These are phyloP conservation scores for Podaxis mareebaensis DNA, from an alignment of 768 basidiomycete genomes.

Conservation along the genomic window DNA sequence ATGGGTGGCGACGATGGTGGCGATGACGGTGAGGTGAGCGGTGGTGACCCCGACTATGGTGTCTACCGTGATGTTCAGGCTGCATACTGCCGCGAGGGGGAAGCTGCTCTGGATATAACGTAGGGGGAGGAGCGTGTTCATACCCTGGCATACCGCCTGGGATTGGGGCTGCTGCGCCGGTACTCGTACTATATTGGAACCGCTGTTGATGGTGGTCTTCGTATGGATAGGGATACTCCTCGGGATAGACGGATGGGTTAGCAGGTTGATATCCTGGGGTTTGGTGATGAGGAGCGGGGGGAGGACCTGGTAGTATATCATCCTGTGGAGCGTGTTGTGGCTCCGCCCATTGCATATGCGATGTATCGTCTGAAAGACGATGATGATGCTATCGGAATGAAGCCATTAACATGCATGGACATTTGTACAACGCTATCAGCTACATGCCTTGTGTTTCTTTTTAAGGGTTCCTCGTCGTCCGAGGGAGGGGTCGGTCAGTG, in stretches of 20 bases:
- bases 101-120: not conserved
- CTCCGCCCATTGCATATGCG: slow-evolving; percentile 3
- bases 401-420: not conserved
- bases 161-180: not conserved
- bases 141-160: slow-evolving; percentile 1
- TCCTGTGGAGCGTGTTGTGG: slow-evolving; percentile 2
- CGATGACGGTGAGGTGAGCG: slow-evolving; percentile 5
- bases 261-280: not conserved
- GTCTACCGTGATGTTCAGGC: slow-evolving; percentile 4
- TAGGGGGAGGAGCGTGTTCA: not conserved
- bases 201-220: slow-evolving; percentile 13
- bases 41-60: slow-evolving; percentile 2
- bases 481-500: slow-evolving; percentile 11
- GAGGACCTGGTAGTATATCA: slow-evolving; percentile 10
- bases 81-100: slow-evolving; percentile 1
- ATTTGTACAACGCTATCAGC: not conserved
- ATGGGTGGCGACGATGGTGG: slow-evolving; percentile 4
- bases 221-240: slow-evolving; percentile 13
- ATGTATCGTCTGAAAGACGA: not conserved
- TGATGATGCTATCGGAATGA: slow-evolving; percentile 7
- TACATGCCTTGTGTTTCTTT: slow-evolving; percentile 11
- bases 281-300: slow-evolving; percentile 5
- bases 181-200: slow-evolving; percentile 8
- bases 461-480: slow-evolving; percentile 12
- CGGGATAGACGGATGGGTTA: slow-evolving; percentile 3